phyloP scores from a whole-genome alignment of 2,329 filamentous ascomycete genomes.

The Drechslerella dactyloides region DNA sequence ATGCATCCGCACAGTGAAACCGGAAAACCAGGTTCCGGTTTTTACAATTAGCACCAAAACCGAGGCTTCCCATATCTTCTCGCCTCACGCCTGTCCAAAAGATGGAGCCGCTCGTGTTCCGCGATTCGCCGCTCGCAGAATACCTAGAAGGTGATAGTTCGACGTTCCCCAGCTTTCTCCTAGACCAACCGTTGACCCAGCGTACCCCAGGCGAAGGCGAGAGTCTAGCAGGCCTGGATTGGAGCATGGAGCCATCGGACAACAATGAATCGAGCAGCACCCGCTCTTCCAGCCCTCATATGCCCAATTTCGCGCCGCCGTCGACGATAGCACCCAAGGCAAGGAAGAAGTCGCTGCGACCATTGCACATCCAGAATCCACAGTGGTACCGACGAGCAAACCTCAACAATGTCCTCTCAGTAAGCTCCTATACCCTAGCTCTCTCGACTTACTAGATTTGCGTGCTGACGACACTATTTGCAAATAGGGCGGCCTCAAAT shows the following conservation, averaged over 20 bases:
- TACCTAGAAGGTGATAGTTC: conserved; percentile 78
- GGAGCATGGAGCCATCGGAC: conserved; percentile 40
- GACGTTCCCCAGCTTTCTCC: conserved; percentile 31
- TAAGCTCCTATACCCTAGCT: conserved; percentile 58
- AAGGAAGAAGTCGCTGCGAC: conserved; percentile 57
- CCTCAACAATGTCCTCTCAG: conserved; percentile 30
- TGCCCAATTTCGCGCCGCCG: conserved; percentile 37
- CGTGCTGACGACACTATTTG: conserved; percentile 49
- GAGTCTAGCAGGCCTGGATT: conserved; percentile 39
- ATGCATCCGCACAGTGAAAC: background rate
- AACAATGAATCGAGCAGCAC: conserved; percentile 32
- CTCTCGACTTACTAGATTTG: conserved; percentile 37
- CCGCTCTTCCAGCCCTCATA: conserved; percentile 15
- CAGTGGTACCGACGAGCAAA: conserved; percentile 37
- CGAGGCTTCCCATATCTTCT: background rate
- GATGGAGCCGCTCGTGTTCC: conserved; percentile 88
- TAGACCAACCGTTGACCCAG: conserved; percentile 7
- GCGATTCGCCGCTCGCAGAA: conserved; percentile 84
- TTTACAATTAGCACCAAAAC: background rate
- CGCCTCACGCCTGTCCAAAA: conserved; percentile 47
- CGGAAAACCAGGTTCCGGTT: background rate
- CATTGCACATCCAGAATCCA: conserved; percentile 58
- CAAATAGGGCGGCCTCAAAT: conserved; percentile 70
- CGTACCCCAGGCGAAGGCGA: conserved; percentile 41
- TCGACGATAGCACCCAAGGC: conserved; percentile 56